Conservation (phyloP, 2,329 filamentous ascomycete genomes). For the Claviceps humidiphila region DNA sequence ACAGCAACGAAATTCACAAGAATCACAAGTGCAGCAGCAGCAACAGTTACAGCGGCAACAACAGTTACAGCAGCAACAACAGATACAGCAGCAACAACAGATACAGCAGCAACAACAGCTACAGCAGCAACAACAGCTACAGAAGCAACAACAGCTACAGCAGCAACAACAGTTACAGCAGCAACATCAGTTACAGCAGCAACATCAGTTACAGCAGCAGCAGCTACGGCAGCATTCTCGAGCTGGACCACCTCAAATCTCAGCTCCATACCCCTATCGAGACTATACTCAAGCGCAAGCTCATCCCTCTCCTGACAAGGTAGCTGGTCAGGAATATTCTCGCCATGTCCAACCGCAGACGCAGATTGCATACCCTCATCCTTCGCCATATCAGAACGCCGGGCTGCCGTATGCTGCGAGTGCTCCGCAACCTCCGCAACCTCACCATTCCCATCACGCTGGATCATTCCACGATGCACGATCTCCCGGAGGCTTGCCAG, state of each 20-base stretch:
- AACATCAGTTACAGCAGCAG: not conserved
- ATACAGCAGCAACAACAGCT: not conserved
- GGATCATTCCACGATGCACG: slow-evolving; percentile 32
- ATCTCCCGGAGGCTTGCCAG: slow-evolving; percentile 28
- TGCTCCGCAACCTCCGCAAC: slow-evolving; percentile 29
- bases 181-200: not conserved
- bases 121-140: not conserved
- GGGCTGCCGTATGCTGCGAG: slow-evolving; percentile 28
- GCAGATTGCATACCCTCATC: slow-evolving; percentile 23
- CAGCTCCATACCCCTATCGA: slow-evolving; percentile 33
- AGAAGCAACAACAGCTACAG: not conserved
- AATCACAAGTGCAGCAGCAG: not conserved
- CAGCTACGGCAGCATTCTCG: slow-evolving; percentile 16
- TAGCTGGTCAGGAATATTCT: slow-evolving; percentile 32
- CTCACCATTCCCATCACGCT: slow-evolving; percentile 25
- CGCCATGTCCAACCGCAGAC: slow-evolving; percentile 18
- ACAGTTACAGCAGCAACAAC: not conserved
- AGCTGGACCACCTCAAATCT: slow-evolving; percentile 23
- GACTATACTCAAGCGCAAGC: slow-evolving; percentile 29
- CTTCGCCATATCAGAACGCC: slow-evolving; percentile 24
- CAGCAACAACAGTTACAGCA: not conserved
- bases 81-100: not conserved
- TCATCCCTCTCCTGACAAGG: slow-evolving; percentile 35
- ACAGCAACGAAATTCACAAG: not conserved
- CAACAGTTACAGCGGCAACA: not conserved